These are phyloP conservation scores for Claviceps capensis DNA, from an alignment of 2,329 filamentous ascomycete genomes.

Conservation along the genomic window DNA sequence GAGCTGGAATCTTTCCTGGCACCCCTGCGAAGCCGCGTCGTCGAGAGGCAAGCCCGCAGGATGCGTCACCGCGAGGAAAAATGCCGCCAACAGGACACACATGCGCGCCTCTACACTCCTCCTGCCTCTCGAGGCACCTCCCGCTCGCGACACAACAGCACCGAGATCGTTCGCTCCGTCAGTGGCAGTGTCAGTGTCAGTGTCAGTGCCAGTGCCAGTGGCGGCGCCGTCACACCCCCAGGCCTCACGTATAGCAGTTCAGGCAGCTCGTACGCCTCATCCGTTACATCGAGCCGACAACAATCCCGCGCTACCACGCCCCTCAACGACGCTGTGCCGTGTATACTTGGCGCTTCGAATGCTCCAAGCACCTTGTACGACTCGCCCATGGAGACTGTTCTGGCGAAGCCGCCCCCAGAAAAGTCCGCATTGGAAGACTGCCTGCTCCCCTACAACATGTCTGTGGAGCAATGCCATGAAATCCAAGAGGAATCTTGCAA, in stretches of 20 bases:
- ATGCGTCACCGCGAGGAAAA: slow-evolving; percentile 35
- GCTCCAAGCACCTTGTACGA: slow-evolving; percentile 31
- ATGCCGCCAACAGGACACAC: slow-evolving; percentile 24
- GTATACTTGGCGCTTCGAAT: slow-evolving; percentile 21
- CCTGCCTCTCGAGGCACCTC: slow-evolving; percentile 31
- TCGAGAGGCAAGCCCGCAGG: slow-evolving; percentile 36
- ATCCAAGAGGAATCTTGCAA: slow-evolving; percentile 32
- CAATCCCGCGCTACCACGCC: slow-evolving; percentile 40
- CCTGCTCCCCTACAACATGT: slow-evolving; percentile 42
- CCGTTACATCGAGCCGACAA: slow-evolving; percentile 32
- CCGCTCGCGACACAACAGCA: slow-evolving; percentile 25
- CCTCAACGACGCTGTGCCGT: slow-evolving; percentile 30
- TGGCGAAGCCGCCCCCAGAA: slow-evolving; percentile 21
- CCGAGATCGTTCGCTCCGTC: slow-evolving; percentile 26
- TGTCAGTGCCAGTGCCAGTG: slow-evolving; percentile 14
- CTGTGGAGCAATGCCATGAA: slow-evolving; percentile 35
- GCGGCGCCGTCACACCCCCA: slow-evolving; percentile 27
- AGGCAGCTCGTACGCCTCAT: slow-evolving; percentile 35
- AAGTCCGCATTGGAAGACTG: slow-evolving; percentile 13
- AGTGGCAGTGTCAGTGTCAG: slow-evolving; percentile 17
- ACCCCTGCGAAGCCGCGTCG: slow-evolving; percentile 56
- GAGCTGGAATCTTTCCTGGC: slow-evolving; percentile 81
- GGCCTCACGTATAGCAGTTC: slow-evolving; percentile 36
- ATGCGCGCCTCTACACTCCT: slow-evolving; percentile 30
- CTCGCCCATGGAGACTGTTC: slow-evolving; percentile 33